phyloP scores from a whole-genome alignment of 495 filamentous ascomycete genomes.

The Xeromyces bisporus region DNA sequence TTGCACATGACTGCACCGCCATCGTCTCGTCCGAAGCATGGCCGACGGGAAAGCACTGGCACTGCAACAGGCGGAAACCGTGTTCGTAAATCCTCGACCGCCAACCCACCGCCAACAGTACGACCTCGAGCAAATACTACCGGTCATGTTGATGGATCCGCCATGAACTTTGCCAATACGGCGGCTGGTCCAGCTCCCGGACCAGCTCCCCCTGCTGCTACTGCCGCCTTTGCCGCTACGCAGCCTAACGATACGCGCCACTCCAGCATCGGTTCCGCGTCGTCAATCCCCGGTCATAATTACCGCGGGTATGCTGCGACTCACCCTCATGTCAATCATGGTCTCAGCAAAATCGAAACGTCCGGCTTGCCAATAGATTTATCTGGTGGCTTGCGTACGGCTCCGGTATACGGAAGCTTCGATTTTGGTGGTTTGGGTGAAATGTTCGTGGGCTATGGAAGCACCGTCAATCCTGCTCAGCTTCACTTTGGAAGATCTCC shows the following conservation, averaged over 20 bases:
- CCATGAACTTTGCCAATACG: conserved; percentile 50
- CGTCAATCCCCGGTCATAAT: conserved; percentile 42
- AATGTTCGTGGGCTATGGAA: conserved; percentile 54
- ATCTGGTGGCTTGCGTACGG: conserved; percentile 55
- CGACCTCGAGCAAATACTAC: conserved; percentile 92
- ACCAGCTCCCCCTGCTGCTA: too few species aligned
- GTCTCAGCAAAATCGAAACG: conserved; percentile 73
- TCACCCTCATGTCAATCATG: conserved; percentile 31
- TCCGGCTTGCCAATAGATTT: conserved; percentile 47
- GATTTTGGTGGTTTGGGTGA: conserved; percentile 58
- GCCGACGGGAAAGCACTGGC: conserved; percentile 63
- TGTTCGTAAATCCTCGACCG: conserved; percentile 85
- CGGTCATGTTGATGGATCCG: conserved; percentile 72
- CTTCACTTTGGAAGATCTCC: conserved; percentile 83
- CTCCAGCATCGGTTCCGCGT: conserved; percentile 47
- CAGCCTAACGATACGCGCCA: conserved; percentile 40
- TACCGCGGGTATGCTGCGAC: conserved; percentile 57
- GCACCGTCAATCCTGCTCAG: conserved; percentile 89
- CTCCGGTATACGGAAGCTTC: conserved; percentile 55
- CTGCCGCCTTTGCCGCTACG: too few species aligned
- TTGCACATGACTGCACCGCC: conserved; percentile 91
- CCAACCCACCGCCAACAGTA: conserved; percentile 47
- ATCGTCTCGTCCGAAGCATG: conserved; percentile 71
- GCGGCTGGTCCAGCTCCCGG: conserved; percentile 39
- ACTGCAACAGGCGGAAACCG: conserved; percentile 52